phyloP scores from a whole-genome alignment of 495 filamentous ascomycete species.

The Eremomyces bilateralis region DNA sequence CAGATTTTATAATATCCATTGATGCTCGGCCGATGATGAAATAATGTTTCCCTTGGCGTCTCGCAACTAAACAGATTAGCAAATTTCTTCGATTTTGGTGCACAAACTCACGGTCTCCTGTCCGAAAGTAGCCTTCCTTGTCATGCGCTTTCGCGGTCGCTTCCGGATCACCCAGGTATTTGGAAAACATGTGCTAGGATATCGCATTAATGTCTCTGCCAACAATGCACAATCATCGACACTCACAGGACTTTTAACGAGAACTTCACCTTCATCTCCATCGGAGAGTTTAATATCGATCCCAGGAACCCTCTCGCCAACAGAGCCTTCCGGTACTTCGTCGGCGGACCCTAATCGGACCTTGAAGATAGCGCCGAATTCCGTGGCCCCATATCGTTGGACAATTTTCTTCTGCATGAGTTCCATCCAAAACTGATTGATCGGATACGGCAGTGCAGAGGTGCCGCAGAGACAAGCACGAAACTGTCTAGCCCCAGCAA shows the following conservation, averaged over 20 bases:
- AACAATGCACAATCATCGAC: neutral
- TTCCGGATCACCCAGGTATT: slow-evolving; percentile 23
- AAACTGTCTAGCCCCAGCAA: slow-evolving; percentile 20
- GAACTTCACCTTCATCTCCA: slow-evolving; percentile 20
- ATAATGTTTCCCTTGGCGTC: slow-evolving; percentile 24
- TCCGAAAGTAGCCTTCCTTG: slow-evolving; percentile 24
- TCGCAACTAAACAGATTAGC: slow-evolving; percentile 12
- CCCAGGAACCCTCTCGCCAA: slow-evolving; percentile 20
- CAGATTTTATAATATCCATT: slow-evolving; percentile 25
- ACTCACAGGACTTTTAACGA: slow-evolving; percentile 22
- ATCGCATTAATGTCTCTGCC: neutral
- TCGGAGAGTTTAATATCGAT: slow-evolving; percentile 16
- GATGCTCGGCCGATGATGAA: slow-evolving; percentile 28
- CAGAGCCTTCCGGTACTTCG: slow-evolving; percentile 22
- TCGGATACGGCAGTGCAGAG: slow-evolving; percentile 24
- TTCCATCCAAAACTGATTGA: slow-evolving; percentile 25
- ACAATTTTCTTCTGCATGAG: slow-evolving; percentile 22
- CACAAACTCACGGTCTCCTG: slow-evolving; percentile 18
- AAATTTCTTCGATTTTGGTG: neutral
- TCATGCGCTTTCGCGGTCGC: slow-evolving; percentile 21
- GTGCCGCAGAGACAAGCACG: slow-evolving; percentile 26
- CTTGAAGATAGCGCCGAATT: slow-evolving; percentile 27
- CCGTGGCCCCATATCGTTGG: slow-evolving; percentile 26
- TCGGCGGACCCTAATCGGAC: slow-evolving; percentile 16
- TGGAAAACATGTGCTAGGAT: slow-evolving; percentile 21